A percentile compares a stretch with the other conserved stretches of the same genome.
These are phyloP conservation scores for Capronia americana DNA, from an alignment of 2,329 filamentous ascomycete species.

Conservation along the genomic window DNA sequence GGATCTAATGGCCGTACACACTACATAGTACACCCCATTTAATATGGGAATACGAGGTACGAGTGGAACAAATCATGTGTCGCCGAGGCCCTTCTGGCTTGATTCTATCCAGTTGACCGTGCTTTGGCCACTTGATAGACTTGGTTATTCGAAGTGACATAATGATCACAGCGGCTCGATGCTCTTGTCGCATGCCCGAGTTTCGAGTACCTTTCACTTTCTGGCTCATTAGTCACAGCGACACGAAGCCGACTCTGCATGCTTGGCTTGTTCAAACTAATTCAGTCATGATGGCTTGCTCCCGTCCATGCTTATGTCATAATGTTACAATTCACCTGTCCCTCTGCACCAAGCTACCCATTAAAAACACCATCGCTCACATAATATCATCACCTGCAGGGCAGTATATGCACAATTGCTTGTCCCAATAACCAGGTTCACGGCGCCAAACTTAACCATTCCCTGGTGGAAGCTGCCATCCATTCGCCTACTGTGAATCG, in stretches of 20 bases:
- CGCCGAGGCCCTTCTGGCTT: no score
- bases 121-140: no score
- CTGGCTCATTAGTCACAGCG: background rate
- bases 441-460: background rate
- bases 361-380: conserved; percentile 1
- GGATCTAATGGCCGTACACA: no score
- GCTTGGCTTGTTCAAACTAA: background rate
- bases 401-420: background rate
- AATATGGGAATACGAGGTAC: no score
- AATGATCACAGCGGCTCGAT: no score
- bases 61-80: no score
- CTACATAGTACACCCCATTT: no score
- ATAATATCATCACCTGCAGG: background rate
- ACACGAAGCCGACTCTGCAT: background rate
- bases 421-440: background rate
- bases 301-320: background rate
- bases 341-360: background rate
- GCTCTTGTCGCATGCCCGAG: no score
- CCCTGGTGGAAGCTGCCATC: background rate
- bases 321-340: background rate
- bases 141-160: no score
- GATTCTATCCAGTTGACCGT: no score
- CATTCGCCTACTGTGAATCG: background rate
- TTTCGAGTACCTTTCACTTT: background rate
- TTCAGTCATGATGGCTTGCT: background rate